These are phyloP conservation scores for Puya raimondii DNA, from an alignment of 176 grass and related monocot species.

Conservation along the genomic window DNA sequence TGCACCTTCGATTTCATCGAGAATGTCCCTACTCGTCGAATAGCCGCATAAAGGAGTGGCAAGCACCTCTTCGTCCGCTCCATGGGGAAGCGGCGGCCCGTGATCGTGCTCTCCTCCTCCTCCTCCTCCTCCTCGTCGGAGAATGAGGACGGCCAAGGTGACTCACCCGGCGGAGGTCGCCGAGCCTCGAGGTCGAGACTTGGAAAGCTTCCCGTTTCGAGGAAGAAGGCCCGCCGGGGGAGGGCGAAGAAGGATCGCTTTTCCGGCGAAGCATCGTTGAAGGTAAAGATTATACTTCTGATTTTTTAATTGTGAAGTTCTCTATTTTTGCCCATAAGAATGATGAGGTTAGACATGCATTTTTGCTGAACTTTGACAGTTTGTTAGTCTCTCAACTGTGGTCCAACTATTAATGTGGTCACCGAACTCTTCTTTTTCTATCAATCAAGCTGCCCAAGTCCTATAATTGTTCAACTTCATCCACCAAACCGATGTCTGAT, in stretches of 20 bases:
- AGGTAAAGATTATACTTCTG: background rate
- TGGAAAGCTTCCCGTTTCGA: conserved; percentile 4
- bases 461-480: no score
- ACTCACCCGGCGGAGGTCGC: background rate
- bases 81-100: conserved; percentile 28
- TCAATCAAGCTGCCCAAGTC: no score
- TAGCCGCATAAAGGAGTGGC: no score
- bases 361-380: background rate
- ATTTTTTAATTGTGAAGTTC: background rate
- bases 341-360: background rate
- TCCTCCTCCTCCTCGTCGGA: conserved; percentile 20
- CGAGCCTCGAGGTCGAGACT: conserved; percentile 7
- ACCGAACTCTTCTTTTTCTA: no score
- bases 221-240: conserved; percentile 25
- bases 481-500: no score
- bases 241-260: conserved; percentile 1
- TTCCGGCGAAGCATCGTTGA: conserved; percentile 19
- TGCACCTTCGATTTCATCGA: no score
- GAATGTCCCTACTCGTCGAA: no score
- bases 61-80: background rate
- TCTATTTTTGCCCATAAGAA: background rate
- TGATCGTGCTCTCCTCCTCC: conserved; percentile 22
- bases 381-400: background rate
- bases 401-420: no score
- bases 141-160: conserved; percentile 10